Evolutionary conservation across 1,284 basidiomycete species (phyloP), one percentile per base, ranked within the genome.

Genomic region (Trichosporon ovoides): DNA sequence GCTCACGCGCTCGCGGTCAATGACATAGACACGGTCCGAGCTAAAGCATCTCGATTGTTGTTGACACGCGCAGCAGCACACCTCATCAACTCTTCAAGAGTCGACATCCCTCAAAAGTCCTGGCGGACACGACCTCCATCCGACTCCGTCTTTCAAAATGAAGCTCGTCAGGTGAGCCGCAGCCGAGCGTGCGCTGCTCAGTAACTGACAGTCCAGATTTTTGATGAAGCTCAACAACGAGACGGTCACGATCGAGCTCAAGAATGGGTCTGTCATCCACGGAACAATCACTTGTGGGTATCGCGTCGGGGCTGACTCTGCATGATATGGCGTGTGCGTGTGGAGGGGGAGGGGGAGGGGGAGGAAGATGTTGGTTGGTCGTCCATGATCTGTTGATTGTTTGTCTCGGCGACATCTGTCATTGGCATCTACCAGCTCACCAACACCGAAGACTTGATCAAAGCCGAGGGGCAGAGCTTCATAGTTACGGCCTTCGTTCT

Each of bases 201-300:
- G 3, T 13, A 40, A 38, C 55, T 60, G 28, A 60, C 56, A 18
- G 10, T n/a, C n/a, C 58, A 95, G 92, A 77, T 95, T 97, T 80
- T 85, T 97, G 83, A 98, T 98, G 95, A 98, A 98, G 84, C 81
- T 98, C 80, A 96, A 97, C 84, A 98, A 98, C 78, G 95, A 98
- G 84, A 95, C 93, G 68, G 94, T 98, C 67, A 92, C 93, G 65
- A 87, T 98, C 77, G 94, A 98, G 81, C 84, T 98, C 71, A 98
- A 98, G 81, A 98, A 98, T 68, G 95, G 95, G 43, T 92, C 92
- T 1, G 81, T 94, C 57, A 87, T 98, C 28, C 90, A 96, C 72
- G 95, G 95, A 16, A 98, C 95, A 22, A 97, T 98, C 75, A 97
- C 93, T 35, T 94, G 94, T 94, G 67, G 64, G 84, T 73, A 20